Conservation (phyloP, 139 green algal species). For the Chlamydomonas sphaeroides region DNA sequence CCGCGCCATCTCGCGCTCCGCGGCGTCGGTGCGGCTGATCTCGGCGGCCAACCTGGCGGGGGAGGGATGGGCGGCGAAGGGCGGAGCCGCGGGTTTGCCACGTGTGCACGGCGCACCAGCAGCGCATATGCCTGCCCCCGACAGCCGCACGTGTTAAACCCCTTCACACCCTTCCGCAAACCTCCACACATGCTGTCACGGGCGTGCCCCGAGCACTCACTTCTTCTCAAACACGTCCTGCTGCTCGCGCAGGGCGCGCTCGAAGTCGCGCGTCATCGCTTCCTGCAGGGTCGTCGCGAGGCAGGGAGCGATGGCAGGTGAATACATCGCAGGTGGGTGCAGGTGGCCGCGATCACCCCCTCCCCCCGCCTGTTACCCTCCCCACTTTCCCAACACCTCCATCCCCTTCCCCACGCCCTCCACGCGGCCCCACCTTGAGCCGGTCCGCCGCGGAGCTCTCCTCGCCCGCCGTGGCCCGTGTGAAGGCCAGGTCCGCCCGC, state of each 20-base stretch:
- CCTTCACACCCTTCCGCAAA: background rate
- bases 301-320: too few relatives aligned
- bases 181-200: too few relatives aligned
- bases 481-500: slow-evolving; percentile 17
- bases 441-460: slow-evolving; percentile 4
- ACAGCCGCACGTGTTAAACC: background rate
- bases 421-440: background rate
- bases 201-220: too few relatives aligned
- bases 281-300: too few relatives aligned
- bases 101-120: too few relatives aligned
- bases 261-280: slow-evolving; percentile 24
- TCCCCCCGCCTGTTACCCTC: too few relatives aligned
- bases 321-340: background rate
- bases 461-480: background rate
- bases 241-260: slow-evolving; percentile 37
- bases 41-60: slow-evolving; percentile 34
- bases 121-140: too few relatives aligned
- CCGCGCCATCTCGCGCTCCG: slow-evolving; percentile 39
- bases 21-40: slow-evolving; percentile 47
- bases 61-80: background rate
- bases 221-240: slow-evolving; percentile 41
- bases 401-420: background rate
- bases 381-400: background rate
- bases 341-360: too few relatives aligned
- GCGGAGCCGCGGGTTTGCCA: background rate